phyloP scores from a whole-genome alignment of 2,329 filamentous ascomycete genomes.

The Paracorniculantispora psalliotae region DNA sequence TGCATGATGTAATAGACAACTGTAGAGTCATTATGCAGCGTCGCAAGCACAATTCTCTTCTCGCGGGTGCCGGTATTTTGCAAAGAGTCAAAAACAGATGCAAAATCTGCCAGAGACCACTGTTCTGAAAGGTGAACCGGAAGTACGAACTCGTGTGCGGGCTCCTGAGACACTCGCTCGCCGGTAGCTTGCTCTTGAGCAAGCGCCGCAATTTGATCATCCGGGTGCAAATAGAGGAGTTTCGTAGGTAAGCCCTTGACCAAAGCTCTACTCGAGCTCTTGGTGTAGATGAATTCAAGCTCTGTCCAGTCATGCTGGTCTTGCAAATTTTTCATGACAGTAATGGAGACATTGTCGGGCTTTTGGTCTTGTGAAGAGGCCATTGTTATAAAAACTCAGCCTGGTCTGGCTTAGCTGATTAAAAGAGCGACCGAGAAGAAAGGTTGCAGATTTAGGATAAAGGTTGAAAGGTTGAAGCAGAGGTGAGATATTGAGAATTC shows the following conservation, averaged over 20 bases:
- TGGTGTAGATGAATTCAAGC: conserved; percentile 48
- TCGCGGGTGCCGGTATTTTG: conserved; percentile 41
- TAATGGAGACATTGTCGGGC: conserved; percentile 24
- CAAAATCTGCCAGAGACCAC: conserved; percentile 63
- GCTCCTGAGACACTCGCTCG: conserved; percentile 39
- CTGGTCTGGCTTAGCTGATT: background rate
- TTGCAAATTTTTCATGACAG: conserved; percentile 65
- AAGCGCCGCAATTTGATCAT: conserved; percentile 72
- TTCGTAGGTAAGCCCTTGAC: conserved; percentile 69
- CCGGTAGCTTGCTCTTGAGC: conserved; percentile 51
- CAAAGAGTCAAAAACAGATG: conserved; percentile 64
- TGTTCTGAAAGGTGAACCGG: conserved; percentile 69
- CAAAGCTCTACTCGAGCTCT: conserved; percentile 51
- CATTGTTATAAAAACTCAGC: background rate
- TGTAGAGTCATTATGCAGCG: conserved; percentile 74
- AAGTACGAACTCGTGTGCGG: conserved; percentile 71
- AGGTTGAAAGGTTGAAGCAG: background rate
- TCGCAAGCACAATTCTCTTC: conserved; percentile 70
- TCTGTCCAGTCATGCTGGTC: conserved; percentile 72
- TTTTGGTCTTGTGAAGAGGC: background rate
- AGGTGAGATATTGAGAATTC: background rate
- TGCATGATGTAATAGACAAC: conserved; percentile 82
- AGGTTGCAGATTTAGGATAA: background rate
- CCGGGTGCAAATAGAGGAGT: conserved; percentile 72
- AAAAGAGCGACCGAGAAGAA: background rate